phyloP scores from a whole-genome alignment of 2,329 filamentous ascomycete genomes.

The Fusarium sp. region DNA sequence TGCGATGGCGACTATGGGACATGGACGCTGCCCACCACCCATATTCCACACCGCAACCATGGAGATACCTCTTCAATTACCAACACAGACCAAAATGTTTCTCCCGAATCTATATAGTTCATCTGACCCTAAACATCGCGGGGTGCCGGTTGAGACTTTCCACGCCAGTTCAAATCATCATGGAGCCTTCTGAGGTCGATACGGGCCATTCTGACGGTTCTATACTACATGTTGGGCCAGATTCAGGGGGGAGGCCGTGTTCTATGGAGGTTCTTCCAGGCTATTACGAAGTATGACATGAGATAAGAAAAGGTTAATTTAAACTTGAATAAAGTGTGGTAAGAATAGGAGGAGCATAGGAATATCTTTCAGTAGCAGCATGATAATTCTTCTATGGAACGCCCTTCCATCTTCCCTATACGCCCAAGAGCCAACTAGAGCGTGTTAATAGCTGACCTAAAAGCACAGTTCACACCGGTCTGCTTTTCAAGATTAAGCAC shows the following conservation, averaged over 20 bases:
- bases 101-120: background rate
- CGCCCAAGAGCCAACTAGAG: too few relatives aligned
- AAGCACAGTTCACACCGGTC: too few relatives aligned
- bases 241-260: background rate
- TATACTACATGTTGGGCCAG: background rate
- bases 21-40: background rate
- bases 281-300: background rate
- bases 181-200: background rate
- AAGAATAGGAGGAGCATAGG: background rate
- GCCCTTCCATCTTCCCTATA: background rate
- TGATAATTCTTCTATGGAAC: background rate
- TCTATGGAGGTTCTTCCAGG: background rate
- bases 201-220: background rate
- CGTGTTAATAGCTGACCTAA: too few relatives aligned
- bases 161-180: background rate
- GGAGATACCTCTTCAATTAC: background rate
- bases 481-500: too few relatives aligned
- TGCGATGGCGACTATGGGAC: background rate
- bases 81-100: background rate
- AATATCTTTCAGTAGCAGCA: background rate
- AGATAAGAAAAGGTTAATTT: too few relatives aligned
- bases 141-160: background rate
- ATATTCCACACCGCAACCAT: background rate
- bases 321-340: too few relatives aligned
- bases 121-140: background rate